Conservation (phyloP, 495 filamentous ascomycete species). For the Cudoniella acicularis region DNA sequence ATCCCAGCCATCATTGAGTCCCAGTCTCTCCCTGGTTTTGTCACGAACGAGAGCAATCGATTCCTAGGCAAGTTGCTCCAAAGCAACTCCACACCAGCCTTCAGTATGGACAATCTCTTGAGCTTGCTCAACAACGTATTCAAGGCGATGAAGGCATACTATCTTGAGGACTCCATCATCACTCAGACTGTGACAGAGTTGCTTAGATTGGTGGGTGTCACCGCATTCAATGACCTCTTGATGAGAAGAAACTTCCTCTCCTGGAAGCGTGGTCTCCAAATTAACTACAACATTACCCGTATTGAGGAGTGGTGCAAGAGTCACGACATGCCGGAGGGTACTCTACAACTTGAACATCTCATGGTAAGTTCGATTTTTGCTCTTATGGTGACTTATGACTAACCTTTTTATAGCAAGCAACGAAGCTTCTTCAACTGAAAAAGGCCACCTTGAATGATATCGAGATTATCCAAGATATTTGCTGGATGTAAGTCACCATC, state of each 20-base stretch:
- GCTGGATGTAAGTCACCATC: slow-evolving; percentile 80
- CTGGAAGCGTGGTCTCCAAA: slow-evolving; percentile 98
- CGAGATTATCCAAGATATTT: slow-evolving; percentile 99
- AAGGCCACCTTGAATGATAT: slow-evolving; percentile 99
- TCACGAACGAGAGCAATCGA: slow-evolving; percentile 95
- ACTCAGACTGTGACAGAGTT: slow-evolving; percentile 94
- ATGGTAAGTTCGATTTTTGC: slow-evolving; percentile 58
- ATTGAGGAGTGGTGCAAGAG: slow-evolving; percentile 99
- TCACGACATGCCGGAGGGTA: slow-evolving; percentile 99
- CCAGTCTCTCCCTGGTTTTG: slow-evolving; percentile 95
- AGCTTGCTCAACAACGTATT: slow-evolving; percentile 95
- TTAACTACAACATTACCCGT: slow-evolving; percentile 99
- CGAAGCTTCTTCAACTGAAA: slow-evolving; percentile 97
- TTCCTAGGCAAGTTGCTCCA: slow-evolving; percentile 96
- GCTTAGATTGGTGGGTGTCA: slow-evolving; percentile 89
- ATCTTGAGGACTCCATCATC: slow-evolving; percentile 92
- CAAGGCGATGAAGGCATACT: slow-evolving; percentile 97
- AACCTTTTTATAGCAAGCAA: slow-evolving; percentile 52
- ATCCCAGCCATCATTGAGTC: slow-evolving; percentile 99
- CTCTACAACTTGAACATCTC: slow-evolving; percentile 94
- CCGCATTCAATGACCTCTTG: slow-evolving; percentile 96
- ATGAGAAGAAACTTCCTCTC: slow-evolving; percentile 98
- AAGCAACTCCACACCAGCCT: slow-evolving; percentile 81
- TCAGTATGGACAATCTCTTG: slow-evolving; percentile 98
- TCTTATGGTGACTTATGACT: slow-evolving; percentile 22